Percentiles rank a stretch among this genome's conserved stretches.
phyloP scores from a whole-genome alignment of 345 rosid genomes.

The Eucalyptus decipiens region DNA sequence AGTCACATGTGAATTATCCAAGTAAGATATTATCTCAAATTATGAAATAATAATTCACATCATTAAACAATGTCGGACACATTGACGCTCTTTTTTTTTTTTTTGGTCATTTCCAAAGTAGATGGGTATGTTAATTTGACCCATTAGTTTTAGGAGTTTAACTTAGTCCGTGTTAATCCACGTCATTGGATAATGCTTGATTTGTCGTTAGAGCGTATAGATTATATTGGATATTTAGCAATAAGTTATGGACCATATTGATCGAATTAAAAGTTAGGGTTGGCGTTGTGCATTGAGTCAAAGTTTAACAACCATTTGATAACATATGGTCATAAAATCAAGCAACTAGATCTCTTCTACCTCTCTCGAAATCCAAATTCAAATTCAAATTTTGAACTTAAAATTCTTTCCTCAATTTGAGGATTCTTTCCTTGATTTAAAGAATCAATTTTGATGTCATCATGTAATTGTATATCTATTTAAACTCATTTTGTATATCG shows the following conservation, averaged over 20 bases:
- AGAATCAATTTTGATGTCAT: background rate
- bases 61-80: background rate
- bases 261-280: no score
- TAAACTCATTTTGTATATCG: background rate
- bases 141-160: background rate
- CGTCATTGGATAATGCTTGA: no score
- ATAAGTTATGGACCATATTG: no score
- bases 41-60: background rate
- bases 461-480: background rate
- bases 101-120: background rate
- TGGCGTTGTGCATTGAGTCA: no score
- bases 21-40: background rate
- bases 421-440: background rate
- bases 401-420: background rate
- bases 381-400: background rate
- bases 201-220: no score
- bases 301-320: no score
- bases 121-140: background rate
- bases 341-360: background rate
- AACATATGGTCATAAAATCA: no score
- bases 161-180: background rate
- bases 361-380: background rate
- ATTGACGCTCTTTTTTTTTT: accelerated
- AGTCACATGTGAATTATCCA: background rate
- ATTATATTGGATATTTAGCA: no score